These are phyloP conservation scores for Cochlearia excelsa DNA, from an alignment of 345 rosid species.

Conservation along the genomic window DNA sequence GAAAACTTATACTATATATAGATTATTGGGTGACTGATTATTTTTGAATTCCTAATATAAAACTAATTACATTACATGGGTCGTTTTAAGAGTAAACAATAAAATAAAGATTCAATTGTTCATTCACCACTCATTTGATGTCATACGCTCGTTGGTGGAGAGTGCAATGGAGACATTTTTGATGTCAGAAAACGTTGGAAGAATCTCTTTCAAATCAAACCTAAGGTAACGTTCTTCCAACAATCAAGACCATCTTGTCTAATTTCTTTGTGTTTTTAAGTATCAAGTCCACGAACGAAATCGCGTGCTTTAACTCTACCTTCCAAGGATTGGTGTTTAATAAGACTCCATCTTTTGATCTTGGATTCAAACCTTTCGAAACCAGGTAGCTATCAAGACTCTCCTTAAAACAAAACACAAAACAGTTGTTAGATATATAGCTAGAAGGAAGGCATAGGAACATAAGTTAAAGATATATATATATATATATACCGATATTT, in stretches of 20 bases:
- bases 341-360: conserved; percentile 7
- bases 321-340: not conserved
- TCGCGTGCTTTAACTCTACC: not conserved
- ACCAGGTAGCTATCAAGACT: not conserved
- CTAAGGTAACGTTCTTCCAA: not conserved
- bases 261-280: not conserved
- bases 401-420: not conserved
- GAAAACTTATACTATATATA: too few species aligned
- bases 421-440: not conserved
- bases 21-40: too few species aligned
- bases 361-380: not conserved
- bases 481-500: not conserved
- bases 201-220: not conserved
- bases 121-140: not conserved
- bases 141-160: not conserved
- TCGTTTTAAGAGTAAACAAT: too few species aligned
- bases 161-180: not conserved
- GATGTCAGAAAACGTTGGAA: not conserved
- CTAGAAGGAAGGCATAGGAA: not conserved
- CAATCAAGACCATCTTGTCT: not conserved
- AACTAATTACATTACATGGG: too few species aligned
- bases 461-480: not conserved
- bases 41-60: too few species aligned
- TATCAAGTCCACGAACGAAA: conserved; percentile 1
- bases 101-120: too few species aligned